Conservation (phyloP, 1,284 basidiomycete genomes). For the Malassezia sympodialis region DNA sequence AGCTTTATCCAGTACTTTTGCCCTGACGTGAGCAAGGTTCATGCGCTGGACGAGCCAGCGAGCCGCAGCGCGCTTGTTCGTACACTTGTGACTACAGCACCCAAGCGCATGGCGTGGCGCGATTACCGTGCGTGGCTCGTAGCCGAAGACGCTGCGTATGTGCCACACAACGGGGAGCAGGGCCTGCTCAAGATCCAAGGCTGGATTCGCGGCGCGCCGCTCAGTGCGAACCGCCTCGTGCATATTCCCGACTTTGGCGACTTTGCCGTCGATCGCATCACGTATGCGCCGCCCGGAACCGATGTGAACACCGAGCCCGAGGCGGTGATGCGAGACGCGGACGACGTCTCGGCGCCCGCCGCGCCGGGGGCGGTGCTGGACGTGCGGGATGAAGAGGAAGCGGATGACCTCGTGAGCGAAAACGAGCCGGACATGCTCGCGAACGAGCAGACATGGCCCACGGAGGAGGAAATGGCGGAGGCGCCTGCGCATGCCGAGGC, state of each 20-base stretch:
- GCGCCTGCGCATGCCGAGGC: conserved; percentile 12
- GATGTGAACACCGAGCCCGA: conserved; percentile 15
- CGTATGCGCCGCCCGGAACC: conserved; percentile 20
- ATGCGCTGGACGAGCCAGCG: conserved; percentile 57
- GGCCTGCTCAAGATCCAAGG: conserved; percentile 67
- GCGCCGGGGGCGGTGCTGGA: conserved; percentile 56
- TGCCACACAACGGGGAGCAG: conserved; percentile 21
- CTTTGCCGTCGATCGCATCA: conserved; percentile 69
- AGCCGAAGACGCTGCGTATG: conserved; percentile 55
- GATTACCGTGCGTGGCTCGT: conserved; percentile 71
- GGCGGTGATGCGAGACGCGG: conserved; percentile 5
- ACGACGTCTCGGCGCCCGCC: conserved; percentile 4
- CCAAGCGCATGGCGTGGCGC: conserved; percentile 63
- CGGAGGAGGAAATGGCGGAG: conserved; percentile 76
- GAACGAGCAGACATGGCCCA: conserved; percentile 98
- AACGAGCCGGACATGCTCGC: conserved; percentile 79
- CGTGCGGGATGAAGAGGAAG: conserved; percentile 56
- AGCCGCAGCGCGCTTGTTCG: conserved; percentile 58
- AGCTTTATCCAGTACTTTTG: conserved; percentile 80
- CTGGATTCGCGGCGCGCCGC: conserved; percentile 64
- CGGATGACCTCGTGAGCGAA: conserved; percentile 76
- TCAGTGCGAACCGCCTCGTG: conserved; percentile 75
- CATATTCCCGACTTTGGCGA: conserved; percentile 84
- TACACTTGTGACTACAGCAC: conserved; percentile 41
- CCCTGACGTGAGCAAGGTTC: conserved; percentile 61